Evolutionary conservation across 768 basidiomycete species (phyloP), one percentile per base, ranked within the genome.

Genomic region (Amanita exitialis): DNA sequence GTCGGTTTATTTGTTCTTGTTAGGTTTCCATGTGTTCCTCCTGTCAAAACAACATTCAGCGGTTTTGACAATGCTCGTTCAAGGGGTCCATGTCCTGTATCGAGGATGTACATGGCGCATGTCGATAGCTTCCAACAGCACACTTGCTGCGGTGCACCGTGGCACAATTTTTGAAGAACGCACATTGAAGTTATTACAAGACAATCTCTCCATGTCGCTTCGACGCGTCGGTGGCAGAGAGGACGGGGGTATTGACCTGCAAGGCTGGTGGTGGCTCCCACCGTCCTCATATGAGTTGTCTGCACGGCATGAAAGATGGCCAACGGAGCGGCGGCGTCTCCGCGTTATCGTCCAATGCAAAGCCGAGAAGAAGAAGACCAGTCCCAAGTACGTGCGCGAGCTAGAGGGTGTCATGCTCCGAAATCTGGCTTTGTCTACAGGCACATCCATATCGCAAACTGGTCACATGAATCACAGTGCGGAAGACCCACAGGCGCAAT

Each of bases 181-280:
- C 1, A 81, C 83, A 0, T 73, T 83, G 23, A 62, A 65, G 7
- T 58, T 90, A 4, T 73, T 92, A 4, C 77, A 79, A 34, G 63
- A 75, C 2, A 64, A 78, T 42, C 68, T 94, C 44, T 88, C 85
- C 32, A 96, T 95, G 92, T 74, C 82, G 1, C 73, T 94, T 3
- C 72, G 67, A 42, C 79, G 81, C 46, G 81, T 93, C 13, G 92
- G 92, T 3, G 90, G 92, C n/a, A 80, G 75, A 59, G 75, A 79
- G n/a, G 93, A 95, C 62, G 90, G 92, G 4, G 93, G 93, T 0
- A 70, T 96, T 38, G 93, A 96, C 65, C 71, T 95, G 18, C 63
- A 84, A 48, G 93, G 93, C 13, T 94, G 90, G 90, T 95, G 93
- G 93, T 91, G 83, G 84, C 68, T 95, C 3, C 91, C 87, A 23